Evolutionary conservation across 225 moss, liverwort and hornwort species (phyloP), one percentile per base, ranked within the genome.

Genomic region (Bryum argenteum): DNA sequence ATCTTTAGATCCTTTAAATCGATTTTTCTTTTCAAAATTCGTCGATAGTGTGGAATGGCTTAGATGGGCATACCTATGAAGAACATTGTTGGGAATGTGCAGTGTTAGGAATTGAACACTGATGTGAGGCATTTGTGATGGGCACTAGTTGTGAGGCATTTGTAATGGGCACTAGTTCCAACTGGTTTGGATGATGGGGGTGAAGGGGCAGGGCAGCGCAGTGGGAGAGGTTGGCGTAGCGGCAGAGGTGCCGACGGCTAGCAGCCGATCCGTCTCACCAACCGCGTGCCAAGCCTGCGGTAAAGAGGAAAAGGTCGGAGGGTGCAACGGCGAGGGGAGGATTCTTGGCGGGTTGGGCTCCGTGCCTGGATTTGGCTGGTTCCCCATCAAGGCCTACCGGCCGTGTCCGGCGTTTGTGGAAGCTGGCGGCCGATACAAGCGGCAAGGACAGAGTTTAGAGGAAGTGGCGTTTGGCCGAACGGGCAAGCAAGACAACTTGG

Each of bases 281-380:
- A 71, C 84, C 14, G 87, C 84, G 8, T 87, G 87, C 9, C 84
- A 82, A 65, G 91, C 86, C 17, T 98, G 98, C 57, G 98, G 98
- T 59, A 94, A 85, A 82, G 80, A 82, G 42, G 87, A 94, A 75
- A 92, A 71, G 73, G 76, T 91, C 45, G 91, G 92, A 10, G 98
- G 98, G 3, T 98, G 98, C 83, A 98, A 98, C 50, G 98, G 94
- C 39, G 92, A 92, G 76, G 98, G 98, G 2, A 87, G 98, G 78
- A 98, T 94, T 38, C 84, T 94, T 39, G 98, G 98, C 11, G 95
- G 95, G 56, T 71, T 96, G 47, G 88, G 93, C 57, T 93, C 95
- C 38, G 86, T 96, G 28, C 93, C 95, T 22, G 95, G 95, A 28
- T 91, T 96, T 62, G 86, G 93, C 8, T 96, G 95, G 95, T 84